These are phyloP conservation scores for Croton laevigatus DNA, from an alignment of 441 rosid genomes.

Conservation along the genomic window DNA sequence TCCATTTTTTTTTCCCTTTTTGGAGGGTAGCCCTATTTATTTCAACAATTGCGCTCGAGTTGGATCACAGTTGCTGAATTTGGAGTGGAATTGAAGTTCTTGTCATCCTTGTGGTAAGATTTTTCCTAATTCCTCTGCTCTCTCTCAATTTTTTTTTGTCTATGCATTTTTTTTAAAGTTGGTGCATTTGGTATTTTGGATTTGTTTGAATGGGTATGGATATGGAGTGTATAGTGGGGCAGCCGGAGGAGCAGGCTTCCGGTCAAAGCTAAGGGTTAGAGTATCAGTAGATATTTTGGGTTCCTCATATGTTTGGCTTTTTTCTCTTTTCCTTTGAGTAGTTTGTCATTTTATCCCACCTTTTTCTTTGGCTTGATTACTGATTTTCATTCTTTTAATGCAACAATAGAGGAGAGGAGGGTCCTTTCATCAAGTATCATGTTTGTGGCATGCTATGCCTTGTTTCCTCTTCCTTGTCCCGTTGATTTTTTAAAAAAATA, in stretches of 20 bases:
- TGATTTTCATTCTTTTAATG: too few species aligned
- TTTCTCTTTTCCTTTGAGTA: background rate
- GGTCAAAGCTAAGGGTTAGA: background rate
- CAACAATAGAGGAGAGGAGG: background rate
- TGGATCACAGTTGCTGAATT: constrained; percentile 19
- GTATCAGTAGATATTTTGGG: background rate
- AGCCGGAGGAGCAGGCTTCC: background rate
- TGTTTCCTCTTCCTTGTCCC: background rate
- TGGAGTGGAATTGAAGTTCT: constrained; percentile 7
- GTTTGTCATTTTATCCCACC: background rate
- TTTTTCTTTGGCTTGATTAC: background rate
- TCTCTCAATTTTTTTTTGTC: background rate
- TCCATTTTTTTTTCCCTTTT: constrained; percentile 8
- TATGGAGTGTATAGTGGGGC: background rate
- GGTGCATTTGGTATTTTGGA: background rate
- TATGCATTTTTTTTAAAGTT: background rate
- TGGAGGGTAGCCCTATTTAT: constrained; percentile 22
- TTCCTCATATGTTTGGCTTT: background rate
- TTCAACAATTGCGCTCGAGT: constrained; percentile 27
- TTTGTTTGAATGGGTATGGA: background rate
- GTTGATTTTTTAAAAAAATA: too few species aligned
- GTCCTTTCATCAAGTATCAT: background rate
- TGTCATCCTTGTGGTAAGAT: constrained; percentile 7
- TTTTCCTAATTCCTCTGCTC: background rate
- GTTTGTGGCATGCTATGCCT: background rate